Evolutionary conservation across 176 grass and related monocot species (phyloP), one percentile per base, ranked within the genome.

Genomic region (Tillandsia fasciculata): DNA sequence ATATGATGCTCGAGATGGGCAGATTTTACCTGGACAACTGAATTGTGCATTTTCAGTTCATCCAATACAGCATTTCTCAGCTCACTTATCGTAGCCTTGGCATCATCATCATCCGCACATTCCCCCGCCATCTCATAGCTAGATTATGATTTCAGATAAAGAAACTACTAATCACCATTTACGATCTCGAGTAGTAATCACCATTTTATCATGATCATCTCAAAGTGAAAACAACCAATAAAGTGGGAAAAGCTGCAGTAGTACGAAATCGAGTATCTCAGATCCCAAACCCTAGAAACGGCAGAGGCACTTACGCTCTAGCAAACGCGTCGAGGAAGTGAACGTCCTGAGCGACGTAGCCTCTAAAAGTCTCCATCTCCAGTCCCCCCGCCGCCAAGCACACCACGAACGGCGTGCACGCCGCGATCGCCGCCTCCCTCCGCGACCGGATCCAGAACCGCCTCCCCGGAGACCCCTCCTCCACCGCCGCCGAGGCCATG

Each of bases 51-150:
- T 66, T 79, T 89, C 51, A 96, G 89, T 68, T 91, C 86, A 7
- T 80, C 76, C 49, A 79, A 59, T 52, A 87, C 64, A 76, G 84
- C 73, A 48, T 83, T 87, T 70, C 87, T 78, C 64, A 96, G 81
- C 26, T 66, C 74, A 54, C 29, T 75, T 72, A 92, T 90, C 70
- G 84, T 86, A 53, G 66, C 73, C 76, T 89, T 92, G 52, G 88
- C 89, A 12, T 96, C 93, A 23, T 96, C 93, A 11, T 96, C 93
- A 49, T 90, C 94, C 58, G 94, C 89, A 77, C 78, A 92, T 53
- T 92, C 93, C 71, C 87, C 93, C 64, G 89, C 89, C 83, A 92
- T 87, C 76, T 96, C 83, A 78, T 96, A 96, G 52, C 93, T 96
- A 81, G 24, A 53, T 65, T 77, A 42, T 42, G 33, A 42, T 42